Base-by-base conservation (phyloP, 106 monocot species). In the Allium fistulosum region DNA sequence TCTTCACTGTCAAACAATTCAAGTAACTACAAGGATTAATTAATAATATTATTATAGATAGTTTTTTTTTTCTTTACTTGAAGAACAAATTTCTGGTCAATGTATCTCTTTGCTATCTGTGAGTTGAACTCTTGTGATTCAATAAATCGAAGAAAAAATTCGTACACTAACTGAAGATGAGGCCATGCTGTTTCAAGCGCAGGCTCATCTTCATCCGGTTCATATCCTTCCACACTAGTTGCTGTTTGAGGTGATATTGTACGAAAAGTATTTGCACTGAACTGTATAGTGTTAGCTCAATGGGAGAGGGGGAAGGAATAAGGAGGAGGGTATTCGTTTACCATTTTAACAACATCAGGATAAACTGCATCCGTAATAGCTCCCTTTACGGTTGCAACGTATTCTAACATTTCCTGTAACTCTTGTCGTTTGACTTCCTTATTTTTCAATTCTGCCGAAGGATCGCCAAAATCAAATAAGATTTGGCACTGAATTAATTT, bases 1-100 rank as follows among this genome's bases (percentile, higher is more conserved):
- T 92, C 88, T 67, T 92, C 92, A 1, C 88, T 88, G 64, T 92
- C 92, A 72, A 92, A 88, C 17, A 92, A 76, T 16, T 92, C 81
- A 13, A 93, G 85, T 67, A 93, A 74, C 58, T 56, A 78, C 51
- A 79, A 66, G n/a, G n/a, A n/a, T n/a, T n/a, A n/a, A n/a, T n/a
- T n/a, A n/a, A n/a, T n/a, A n/a, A n/a, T n/a, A n/a, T n/a, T n/a
- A n/a, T n/a, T n/a, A n/a, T n/a, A n/a, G n/a, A n/a, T n/a, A n/a
- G n/a, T n/a, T n/a, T n/a, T n/a, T n/a, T n/a, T n/a, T n/a, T n/a
- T n/a, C n/a, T n/a, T n/a, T n/a, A n/a, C n/a, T n/a, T n/a, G n/a
- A n/a, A n/a, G n/a, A 17, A 93, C 83, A 75, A 92, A 92, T 3
- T 82, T 74, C 66, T 92, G 88, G 63, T 92, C 92, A 48, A 88